Conservation (phyloP, 768 basidiomycete genomes). For the Glaciozyma martinii region DNA sequence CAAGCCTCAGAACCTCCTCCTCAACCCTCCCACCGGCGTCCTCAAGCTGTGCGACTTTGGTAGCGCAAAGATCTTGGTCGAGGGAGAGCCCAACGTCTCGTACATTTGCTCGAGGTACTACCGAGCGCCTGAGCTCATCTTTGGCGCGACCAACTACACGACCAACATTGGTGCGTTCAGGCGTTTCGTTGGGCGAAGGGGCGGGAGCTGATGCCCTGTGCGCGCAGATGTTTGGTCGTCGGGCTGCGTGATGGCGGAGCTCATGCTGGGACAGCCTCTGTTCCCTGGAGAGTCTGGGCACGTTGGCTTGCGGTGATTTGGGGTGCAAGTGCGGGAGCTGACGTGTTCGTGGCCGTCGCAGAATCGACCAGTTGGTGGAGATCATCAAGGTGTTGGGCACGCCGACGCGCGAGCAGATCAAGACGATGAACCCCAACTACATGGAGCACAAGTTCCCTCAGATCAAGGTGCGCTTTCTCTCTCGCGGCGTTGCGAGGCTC, state of each 20-base stretch:
- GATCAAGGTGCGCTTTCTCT: constrained; percentile 65
- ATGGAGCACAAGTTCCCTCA: constrained; percentile 99
- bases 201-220: background rate
- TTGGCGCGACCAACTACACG: constrained; percentile 98
- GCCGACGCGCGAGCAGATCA: constrained; percentile 97
- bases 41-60: constrained; percentile 99
- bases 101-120: constrained; percentile 99
- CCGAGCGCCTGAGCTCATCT: constrained; percentile 96
- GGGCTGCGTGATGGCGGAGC: constrained; percentile 98
- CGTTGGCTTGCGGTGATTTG: background rate
- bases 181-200: background rate
- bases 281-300: constrained; percentile 77
- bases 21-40: constrained; percentile 93
- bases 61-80: constrained; percentile 93
- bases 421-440: constrained; percentile 99
- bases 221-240: constrained; percentile 93
- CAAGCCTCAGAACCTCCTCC: constrained; percentile 96
- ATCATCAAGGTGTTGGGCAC: constrained; percentile 99
- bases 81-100: constrained; percentile 97
- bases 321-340: background rate
- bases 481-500: background rate
- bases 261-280: constrained; percentile 96
- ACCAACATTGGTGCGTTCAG: constrained; percentile 82
- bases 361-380: constrained; percentile 97
- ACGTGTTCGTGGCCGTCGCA: constrained; percentile 44